Percentiles rank a stretch among this genome's conserved stretches.
These are phyloP conservation scores for Metschnikowia matae DNA, from an alignment of 805 yeast species.

Conservation along the genomic window DNA sequence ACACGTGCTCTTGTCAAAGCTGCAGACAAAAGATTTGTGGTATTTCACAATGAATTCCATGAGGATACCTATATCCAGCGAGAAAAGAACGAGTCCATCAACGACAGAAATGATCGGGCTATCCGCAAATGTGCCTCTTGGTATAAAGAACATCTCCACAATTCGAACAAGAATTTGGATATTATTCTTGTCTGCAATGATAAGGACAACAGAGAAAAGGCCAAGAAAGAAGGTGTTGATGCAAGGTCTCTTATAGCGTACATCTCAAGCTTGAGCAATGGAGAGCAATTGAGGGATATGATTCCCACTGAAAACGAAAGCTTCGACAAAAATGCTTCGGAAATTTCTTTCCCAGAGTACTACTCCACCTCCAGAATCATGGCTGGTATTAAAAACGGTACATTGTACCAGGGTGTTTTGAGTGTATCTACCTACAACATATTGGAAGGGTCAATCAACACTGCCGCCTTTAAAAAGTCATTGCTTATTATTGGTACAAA, in stretches of 20 bases:
- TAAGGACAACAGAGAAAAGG: slow-evolving; percentile 55
- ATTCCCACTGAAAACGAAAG: slow-evolving; percentile 54
- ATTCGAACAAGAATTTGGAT: slow-evolving; percentile 35
- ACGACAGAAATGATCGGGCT: slow-evolving; percentile 90
- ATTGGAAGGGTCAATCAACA: slow-evolving; percentile 77
- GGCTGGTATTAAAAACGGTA: slow-evolving; percentile 88
- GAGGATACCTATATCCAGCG: slow-evolving; percentile 66
- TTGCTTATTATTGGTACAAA: slow-evolving; percentile 77
- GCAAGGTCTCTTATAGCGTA: slow-evolving; percentile 65
- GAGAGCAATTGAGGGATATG: slow-evolving; percentile 71
- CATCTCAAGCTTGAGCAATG: slow-evolving; percentile 63
- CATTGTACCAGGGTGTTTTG: slow-evolving; percentile 80
- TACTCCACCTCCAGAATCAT: slow-evolving; percentile 75
- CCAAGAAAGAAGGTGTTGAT: slow-evolving; percentile 49
- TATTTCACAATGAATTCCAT: slow-evolving; percentile 90
- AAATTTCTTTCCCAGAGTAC: slow-evolving; percentile 68
- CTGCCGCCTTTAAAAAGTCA: slow-evolving; percentile 74
- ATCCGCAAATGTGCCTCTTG: slow-evolving; percentile 72
- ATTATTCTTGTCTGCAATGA: slow-evolving; percentile 75
- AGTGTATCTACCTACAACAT: slow-evolving; percentile 81
- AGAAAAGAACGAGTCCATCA: slow-evolving; percentile 62
- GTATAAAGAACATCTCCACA: slow-evolving; percentile 62
- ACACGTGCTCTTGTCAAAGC: slow-evolving; percentile 70
- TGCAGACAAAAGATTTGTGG: slow-evolving; percentile 78
- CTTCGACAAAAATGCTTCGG: slow-evolving; percentile 39